phyloP scores from a whole-genome alignment of 2,329 filamentous ascomycete species.

The Metarhizium anisopliae region DNA sequence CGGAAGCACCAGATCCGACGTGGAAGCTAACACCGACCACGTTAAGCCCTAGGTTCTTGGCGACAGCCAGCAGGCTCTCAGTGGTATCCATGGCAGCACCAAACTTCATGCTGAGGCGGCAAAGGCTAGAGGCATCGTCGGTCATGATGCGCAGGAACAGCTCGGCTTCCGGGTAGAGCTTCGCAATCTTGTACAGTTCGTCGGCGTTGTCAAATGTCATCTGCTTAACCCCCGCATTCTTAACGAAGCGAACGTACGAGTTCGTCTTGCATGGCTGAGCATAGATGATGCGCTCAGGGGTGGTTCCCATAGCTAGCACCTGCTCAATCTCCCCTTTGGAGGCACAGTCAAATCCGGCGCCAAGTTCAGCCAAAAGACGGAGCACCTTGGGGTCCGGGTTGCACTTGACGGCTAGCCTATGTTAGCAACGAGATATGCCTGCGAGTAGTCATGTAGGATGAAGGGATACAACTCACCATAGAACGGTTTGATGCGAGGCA shows the following conservation, averaged over 20 bases:
- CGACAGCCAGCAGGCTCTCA: conserved; percentile 66
- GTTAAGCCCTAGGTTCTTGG: conserved; percentile 74
- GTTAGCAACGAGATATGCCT: background rate
- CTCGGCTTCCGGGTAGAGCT: conserved; percentile 80
- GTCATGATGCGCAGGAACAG: conserved; percentile 92
- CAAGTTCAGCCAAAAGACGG: conserved; percentile 76
- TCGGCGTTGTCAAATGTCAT: conserved; percentile 99
- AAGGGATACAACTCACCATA: conserved; percentile 56
- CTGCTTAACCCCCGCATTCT: conserved; percentile 77
- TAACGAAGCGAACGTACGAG: conserved; percentile 89
- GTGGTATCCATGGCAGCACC: conserved; percentile 82
- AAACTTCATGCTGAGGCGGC: conserved; percentile 95
- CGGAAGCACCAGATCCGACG: conserved; percentile 90
- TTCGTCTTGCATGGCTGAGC: conserved; percentile 99
- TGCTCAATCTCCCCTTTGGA: conserved; percentile 97
- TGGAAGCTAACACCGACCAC: conserved; percentile 97
- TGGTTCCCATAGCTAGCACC: conserved; percentile 72
- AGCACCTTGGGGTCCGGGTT: conserved; percentile 90
- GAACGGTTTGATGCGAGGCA: conserved; percentile 88
- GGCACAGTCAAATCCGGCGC: conserved; percentile 95
- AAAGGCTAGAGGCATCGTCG: conserved; percentile 89
- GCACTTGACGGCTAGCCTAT: conserved; percentile 78
- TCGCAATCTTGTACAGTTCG: conserved; percentile 95
- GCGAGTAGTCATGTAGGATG: background rate
- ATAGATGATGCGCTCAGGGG: conserved; percentile 91